These are phyloP conservation scores for Asterella californica DNA, from an alignment of 225 moss, liverwort and hornwort species.

Conservation along the genomic window DNA sequence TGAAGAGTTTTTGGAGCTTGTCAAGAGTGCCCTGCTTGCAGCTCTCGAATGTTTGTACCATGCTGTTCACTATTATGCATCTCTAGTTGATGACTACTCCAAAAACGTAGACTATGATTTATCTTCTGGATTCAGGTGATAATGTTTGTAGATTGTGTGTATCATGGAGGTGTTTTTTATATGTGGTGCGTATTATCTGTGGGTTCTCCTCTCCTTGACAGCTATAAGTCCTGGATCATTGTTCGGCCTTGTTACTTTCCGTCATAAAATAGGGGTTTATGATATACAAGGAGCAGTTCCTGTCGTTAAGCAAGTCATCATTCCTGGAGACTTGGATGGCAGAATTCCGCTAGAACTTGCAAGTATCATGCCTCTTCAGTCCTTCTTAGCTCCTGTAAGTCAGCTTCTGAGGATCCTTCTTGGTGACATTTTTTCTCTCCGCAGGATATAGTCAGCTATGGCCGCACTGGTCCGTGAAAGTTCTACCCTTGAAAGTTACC, in stretches of 20 bases:
- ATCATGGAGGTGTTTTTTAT: background rate
- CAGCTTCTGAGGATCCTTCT: background rate
- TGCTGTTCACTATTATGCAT: background rate
- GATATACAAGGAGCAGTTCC: conserved; percentile 98
- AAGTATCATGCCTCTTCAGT: conserved; percentile 79
- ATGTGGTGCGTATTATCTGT: background rate
- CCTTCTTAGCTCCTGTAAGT: conserved; percentile 94
- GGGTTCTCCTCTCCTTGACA: conserved; percentile 37
- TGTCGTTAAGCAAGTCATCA: conserved; percentile 85
- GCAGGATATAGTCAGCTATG: no score
- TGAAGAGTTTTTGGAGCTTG: conserved; percentile 96
- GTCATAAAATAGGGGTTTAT: conserved; percentile 96
- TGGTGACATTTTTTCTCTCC: background rate
- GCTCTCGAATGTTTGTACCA: conserved; percentile 80
- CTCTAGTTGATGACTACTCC: background rate
- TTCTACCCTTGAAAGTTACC: no score
- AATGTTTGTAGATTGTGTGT: background rate
- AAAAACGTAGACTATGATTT: background rate
- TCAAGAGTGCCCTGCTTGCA: conserved; percentile 97
- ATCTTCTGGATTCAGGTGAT: background rate
- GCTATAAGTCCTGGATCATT: conserved; percentile 87
- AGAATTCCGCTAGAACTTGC: conserved; percentile 81
- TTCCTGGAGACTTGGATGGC: conserved; percentile 90
- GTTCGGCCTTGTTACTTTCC: conserved; percentile 90
- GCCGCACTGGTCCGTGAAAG: background rate